Evolutionary conservation across 164 flowering plant genomes (phyloP), one percentile per base, ranked within the genome.

Genomic region (Macadamia integrifolia): DNA sequence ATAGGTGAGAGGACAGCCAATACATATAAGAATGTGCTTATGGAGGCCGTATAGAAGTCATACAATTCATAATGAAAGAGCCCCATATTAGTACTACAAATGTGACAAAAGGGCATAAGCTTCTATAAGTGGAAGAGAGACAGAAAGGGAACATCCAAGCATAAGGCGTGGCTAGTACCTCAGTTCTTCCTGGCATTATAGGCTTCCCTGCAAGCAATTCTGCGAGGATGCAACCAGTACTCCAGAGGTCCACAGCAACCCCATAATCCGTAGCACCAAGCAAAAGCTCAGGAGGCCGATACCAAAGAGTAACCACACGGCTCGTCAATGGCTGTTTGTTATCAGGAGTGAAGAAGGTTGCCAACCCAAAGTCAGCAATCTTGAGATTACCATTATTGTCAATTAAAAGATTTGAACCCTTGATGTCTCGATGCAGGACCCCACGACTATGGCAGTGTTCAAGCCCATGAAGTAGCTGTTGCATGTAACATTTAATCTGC

Each of bases 101-200:
- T 35, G 40, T 35, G 40, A 35, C 40, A 35, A 5, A 2, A 35
- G 40, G 5, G 3, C 5, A 5, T 35, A 35, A 35, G 40, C 5
- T 35, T 35, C 40, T 35, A 35, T 35, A 35, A 35, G 40, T 2
- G 40, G 5, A 5, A 35, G 40, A 35, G 40, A 35, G 40, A 35
- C 3, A 35, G 40, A 35, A 5, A 35, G 40, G 5, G 40, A 35
- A 35, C 40, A 35, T 35, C 40, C 40, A 35, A 35, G 5, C 40
- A 35, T 2, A 35, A 5, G 35, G 46, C 35, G 52, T 35, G 44
- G 32, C 14, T 10, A 30, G 58, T 79, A 92, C 98, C 96, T 92
- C 98, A 53, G 98, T 92, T 80, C 98, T 86, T 82, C 96, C 98
- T 7, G 96, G 93, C 96, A 92, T 88, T 30, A 90, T 87, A 66